Base-by-base conservation (phyloP, 225 moss, liverwort and hornwort species). In the Thuidium tamariscinum region DNA sequence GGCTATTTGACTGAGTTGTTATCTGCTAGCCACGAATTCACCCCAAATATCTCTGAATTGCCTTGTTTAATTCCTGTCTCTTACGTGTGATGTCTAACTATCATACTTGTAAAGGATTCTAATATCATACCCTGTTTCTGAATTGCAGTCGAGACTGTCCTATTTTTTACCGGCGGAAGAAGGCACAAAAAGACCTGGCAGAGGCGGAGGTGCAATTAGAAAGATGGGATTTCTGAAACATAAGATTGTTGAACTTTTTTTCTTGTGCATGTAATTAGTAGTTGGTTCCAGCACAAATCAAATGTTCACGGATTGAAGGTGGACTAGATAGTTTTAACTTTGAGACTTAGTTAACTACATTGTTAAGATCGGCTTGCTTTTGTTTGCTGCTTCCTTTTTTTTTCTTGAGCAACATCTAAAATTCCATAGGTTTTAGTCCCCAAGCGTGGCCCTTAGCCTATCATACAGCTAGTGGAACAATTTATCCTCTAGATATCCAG, bases 191-290 rank as follows among this genome's bases (percentile, higher is more conserved):
- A 85, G 98, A 99, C 79, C 88, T 99, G 21, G 89, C 95, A 26
- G 99, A 99, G 90, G 99, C 96, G 44, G 99, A 99, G 89, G 90
- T 95, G 86, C 99, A 99, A 89, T 88, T 99, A 88, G 95, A 97
- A 71, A 94, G 99, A 81, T 99, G 99, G 99, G 96, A 96, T 88
- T 99, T 94, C 81, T 97, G 83, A 93, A 80, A 49, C 77, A 51
- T 16, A 51, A 59, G 52, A 69, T 71, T 52, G 42, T 66, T 74
- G 52, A 52, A 79, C 5, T 39, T 36, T 2, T 3, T 20, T 89
- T 87, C 61, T 88, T 88, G 66, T 80, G 77, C 57, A 54, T 72
- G 88, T 71, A 64, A 49, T 80, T 41, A 77, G 81, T 71, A 77
- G 80, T 51, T 68, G 51, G 32, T 68, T 69, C 64, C 85, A 86